Evolutionary conservation across 139 green algal genomes (phyloP).

Genomic region (Chlamydomonas applanata): DNA sequence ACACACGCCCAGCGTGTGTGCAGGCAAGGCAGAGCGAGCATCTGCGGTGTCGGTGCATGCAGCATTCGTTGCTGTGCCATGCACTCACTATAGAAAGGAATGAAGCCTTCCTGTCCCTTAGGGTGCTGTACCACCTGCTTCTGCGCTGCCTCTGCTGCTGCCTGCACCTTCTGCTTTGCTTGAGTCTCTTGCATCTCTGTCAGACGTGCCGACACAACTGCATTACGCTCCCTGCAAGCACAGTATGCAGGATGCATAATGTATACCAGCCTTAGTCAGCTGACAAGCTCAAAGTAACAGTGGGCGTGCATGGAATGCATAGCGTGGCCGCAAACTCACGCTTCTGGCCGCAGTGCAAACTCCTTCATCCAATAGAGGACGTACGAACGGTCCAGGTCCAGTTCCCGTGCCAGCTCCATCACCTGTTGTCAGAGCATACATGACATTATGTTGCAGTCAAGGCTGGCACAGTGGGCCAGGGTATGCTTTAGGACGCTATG

Average conservation of each 20-base stretch:
- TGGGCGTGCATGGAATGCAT: no score
- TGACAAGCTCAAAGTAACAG: no score
- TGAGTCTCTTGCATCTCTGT: slow-evolving; percentile 1
- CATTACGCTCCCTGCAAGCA: slow-evolving; percentile 15
- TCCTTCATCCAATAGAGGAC: slow-evolving; percentile 35
- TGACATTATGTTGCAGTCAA: not conserved
- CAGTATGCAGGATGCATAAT: not conserved
- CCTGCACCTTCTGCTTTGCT: not conserved
- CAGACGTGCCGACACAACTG: not conserved
- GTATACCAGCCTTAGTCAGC: no score
- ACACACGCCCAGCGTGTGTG: not conserved
- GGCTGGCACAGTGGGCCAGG: not conserved
- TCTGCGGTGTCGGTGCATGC: no score
- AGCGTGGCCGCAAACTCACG: no score
- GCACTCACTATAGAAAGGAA: slow-evolving; percentile 39
- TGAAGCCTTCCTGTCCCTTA: slow-evolving; percentile 20
- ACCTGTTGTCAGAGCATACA: slow-evolving; percentile 11
- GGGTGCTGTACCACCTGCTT: not conserved
- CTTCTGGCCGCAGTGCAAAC: slow-evolving; percentile 14
- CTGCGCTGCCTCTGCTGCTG: slow-evolving; percentile 6
- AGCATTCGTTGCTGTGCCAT: not conserved
- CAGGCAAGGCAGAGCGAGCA: no score
- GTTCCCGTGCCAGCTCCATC: slow-evolving; percentile 24
- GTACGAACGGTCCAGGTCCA: slow-evolving; percentile 24
- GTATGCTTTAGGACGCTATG: not conserved